Conservation (phyloP, 1,284 basidiomycete species). For the Ustilago curta region DNA sequence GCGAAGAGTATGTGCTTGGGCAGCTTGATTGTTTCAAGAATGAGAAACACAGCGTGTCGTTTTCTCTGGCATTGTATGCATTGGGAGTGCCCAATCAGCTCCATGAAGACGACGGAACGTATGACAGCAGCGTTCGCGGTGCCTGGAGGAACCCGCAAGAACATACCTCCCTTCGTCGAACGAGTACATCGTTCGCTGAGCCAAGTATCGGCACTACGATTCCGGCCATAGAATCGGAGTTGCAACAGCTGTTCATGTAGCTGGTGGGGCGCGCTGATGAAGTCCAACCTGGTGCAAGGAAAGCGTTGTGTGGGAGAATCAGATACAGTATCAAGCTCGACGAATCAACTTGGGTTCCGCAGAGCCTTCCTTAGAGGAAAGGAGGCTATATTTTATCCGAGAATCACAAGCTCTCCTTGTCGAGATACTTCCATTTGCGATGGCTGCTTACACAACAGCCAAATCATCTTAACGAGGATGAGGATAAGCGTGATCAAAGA, state of each 20-base stretch:
- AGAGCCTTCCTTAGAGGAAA: conserved; percentile 1
- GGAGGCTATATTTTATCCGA: neutral
- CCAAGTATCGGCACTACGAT: no score
- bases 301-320: neutral
- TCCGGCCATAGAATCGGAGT: no score
- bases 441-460: no score
- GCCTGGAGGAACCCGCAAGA: neutral
- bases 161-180: neutral
- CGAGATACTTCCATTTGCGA: no score
- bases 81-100: neutral
- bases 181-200: no score
- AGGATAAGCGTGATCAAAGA: no score
- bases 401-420: no score
- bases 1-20: neutral
- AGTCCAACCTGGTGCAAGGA: neutral
- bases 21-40: neutral
- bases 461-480: no score
- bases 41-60: neutral
- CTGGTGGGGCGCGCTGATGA: neutral
- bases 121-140: neutral
- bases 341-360: neutral
- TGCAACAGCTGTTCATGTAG: no score
- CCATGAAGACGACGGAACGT: no score
- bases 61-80: neutral
- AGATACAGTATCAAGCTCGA: neutral